These are phyloP conservation scores for Hysterangium stoloniferum DNA, from an alignment of 768 basidiomycete genomes.

Conservation along the genomic window DNA sequence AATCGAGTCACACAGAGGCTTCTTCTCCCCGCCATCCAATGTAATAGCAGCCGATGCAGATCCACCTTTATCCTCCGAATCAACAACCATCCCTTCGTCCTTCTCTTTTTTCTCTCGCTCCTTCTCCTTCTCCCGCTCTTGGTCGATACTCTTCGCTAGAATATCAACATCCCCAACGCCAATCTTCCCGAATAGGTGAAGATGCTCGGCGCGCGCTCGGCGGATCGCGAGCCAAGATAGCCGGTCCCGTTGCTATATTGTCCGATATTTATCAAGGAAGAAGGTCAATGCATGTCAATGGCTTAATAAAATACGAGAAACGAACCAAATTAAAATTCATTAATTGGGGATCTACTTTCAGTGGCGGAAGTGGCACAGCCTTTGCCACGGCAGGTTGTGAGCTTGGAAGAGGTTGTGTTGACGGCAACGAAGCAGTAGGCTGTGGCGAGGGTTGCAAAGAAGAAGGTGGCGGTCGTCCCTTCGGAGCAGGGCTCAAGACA, in stretches of 20 bases:
- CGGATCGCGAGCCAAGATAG: conserved; percentile 80
- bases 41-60: no score
- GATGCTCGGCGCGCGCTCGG: conserved; percentile 60
- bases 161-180: conserved; percentile 66
- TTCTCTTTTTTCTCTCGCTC: conserved; percentile 31
- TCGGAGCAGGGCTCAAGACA: conserved; percentile 30
- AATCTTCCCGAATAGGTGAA: conserved; percentile 77
- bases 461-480: conserved; percentile 23
- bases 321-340: conserved; percentile 54
- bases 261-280: not conserved
- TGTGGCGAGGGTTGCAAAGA: conserved; percentile 17
- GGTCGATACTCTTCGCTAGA: conserved; percentile 30
- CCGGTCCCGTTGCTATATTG: conserved; percentile 76
- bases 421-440: not conserved
- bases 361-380: conserved; percentile 13
- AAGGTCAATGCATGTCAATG: not conserved
- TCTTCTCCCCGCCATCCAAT: no score
- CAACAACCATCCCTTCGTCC: no score
- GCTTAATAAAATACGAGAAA: conserved; percentile 6
- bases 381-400: conserved; percentile 14
- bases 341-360: conserved; percentile 42
- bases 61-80: no score
- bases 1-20: no score
- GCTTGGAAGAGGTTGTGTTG: conserved; percentile 3
- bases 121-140: conserved; percentile 26